Conservation (phyloP, 495 filamentous ascomycete genomes). For the Penicillium cinerascens region DNA sequence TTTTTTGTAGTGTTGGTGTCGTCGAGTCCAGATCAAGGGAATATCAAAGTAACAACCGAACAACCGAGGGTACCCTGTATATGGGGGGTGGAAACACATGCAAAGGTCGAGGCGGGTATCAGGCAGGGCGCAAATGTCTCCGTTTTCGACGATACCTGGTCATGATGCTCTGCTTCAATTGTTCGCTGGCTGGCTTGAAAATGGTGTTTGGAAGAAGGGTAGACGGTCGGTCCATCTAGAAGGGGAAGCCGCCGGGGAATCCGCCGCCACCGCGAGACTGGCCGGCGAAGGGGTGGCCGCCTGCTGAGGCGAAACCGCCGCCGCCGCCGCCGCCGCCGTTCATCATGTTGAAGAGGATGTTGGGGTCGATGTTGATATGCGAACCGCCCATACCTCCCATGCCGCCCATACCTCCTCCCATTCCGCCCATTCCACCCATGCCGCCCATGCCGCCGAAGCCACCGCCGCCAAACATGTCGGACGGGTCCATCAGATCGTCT, state of each 20-base stretch:
- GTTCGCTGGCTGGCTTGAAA: neutral
- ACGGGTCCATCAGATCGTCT: constrained; percentile 82
- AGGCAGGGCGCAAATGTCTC: neutral
- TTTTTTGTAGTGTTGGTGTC: neutral
- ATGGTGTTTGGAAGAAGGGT: neutral
- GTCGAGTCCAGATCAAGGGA: neutral
- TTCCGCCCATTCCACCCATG: constrained; percentile 52
- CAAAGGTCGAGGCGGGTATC: neutral
- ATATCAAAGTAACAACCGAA: neutral
- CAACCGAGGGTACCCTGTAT: neutral
- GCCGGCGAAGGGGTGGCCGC: constrained; percentile 42
- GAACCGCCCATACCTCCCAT: constrained; percentile 54
- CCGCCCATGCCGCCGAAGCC: constrained; percentile 57
- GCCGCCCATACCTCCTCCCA: constrained; percentile 51
- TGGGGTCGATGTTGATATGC: constrained; percentile 52
- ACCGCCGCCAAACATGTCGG: constrained; percentile 75
- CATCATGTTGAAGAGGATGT: constrained; percentile 57
- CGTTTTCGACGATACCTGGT: neutral
- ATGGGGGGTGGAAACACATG: too few species aligned
- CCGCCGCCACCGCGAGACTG: constrained; percentile 31
- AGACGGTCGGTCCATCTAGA: constrained; percentile 20
- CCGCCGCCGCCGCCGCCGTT: constrained; percentile 40
- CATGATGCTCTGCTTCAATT: neutral
- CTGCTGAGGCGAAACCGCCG: constrained; percentile 42
- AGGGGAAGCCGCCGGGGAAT: constrained; percentile 41